Evolutionary conservation across 345 rosid genomes (phyloP).

Genomic region (Salix koriyanagi): DNA sequence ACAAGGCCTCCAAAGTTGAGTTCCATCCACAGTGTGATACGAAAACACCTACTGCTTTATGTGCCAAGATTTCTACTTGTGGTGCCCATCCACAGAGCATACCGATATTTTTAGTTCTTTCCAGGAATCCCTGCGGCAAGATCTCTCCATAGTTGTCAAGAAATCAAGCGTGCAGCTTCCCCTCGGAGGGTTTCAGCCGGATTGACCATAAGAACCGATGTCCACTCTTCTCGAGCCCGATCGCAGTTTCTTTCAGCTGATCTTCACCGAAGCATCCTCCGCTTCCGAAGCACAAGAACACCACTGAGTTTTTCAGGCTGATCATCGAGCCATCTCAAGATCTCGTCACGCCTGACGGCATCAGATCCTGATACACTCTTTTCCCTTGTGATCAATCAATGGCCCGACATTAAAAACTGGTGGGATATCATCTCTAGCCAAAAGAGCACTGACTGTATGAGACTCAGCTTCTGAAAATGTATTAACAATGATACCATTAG

Average conservation of each 20-base stretch:
- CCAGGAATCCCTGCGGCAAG: conserved; percentile 41
- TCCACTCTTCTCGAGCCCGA: conserved; percentile 42
- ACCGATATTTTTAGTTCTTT: conserved; percentile 34
- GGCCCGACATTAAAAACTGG: conserved; percentile 54
- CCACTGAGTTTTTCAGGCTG: conserved; percentile 47
- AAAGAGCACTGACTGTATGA: conserved; percentile 18
- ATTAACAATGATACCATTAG: conserved; percentile 49
- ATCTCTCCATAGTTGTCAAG: conserved; percentile 18
- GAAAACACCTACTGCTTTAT: conserved; percentile 47
- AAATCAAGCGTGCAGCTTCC: conserved; percentile 12
- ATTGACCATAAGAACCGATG: conserved; percentile 52
- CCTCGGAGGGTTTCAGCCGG: conserved; percentile 19
- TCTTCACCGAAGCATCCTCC: conserved; percentile 42
- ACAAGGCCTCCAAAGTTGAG: conserved; percentile 42
- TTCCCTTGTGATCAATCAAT: conserved; percentile 6
- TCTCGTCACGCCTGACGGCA: conserved; percentile 2
- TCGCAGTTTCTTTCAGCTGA: conserved; percentile 45
- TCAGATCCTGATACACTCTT: background rate
- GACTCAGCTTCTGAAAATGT: conserved; percentile 49
- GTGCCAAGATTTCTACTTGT: conserved; percentile 34
- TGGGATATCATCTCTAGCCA: conserved; percentile 14
- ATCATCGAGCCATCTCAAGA: conserved; percentile 49
- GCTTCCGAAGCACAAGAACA: conserved; percentile 70
- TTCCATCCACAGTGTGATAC: conserved; percentile 75
- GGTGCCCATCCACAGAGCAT: conserved; percentile 52